These are phyloP conservation scores for Ambrosiella xylebori DNA, from an alignment of 2,329 filamentous ascomycete genomes.

Conservation along the genomic window DNA sequence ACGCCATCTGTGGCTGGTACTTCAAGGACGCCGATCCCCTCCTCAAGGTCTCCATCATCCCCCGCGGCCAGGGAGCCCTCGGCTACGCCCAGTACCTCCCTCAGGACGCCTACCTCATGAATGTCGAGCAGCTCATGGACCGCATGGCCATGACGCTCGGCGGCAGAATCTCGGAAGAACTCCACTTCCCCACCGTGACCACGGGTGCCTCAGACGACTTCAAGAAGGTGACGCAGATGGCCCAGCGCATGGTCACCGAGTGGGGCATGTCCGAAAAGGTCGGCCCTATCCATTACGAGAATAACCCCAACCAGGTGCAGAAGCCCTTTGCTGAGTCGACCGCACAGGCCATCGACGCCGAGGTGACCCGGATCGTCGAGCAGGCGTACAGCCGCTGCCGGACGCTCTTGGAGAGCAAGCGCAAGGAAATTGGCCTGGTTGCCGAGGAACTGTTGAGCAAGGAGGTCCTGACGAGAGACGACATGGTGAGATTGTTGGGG, in stretches of 20 bases:
- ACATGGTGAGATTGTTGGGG: slow-evolving; percentile 78
- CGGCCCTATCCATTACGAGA: slow-evolving; percentile 80
- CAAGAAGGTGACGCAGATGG: slow-evolving; percentile 94
- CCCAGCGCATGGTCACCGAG: slow-evolving; percentile 95
- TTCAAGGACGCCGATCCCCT: slow-evolving; percentile 92
- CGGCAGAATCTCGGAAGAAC: slow-evolving; percentile 83
- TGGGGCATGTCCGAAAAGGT: slow-evolving; percentile 97
- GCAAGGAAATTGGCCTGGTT: slow-evolving; percentile 71
- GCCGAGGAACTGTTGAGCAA: slow-evolving; percentile 86
- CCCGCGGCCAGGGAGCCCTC: slow-evolving; percentile 78
- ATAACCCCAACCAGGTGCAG: slow-evolving; percentile 62
- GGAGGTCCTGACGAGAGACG: slow-evolving; percentile 80
- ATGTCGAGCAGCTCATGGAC: slow-evolving; percentile 88
- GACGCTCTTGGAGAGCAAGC: slow-evolving; percentile 67
- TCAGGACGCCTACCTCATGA: slow-evolving; percentile 88
- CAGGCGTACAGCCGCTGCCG: slow-evolving; percentile 85
- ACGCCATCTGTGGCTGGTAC: slow-evolving; percentile 97
- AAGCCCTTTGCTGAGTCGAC: slow-evolving; percentile 96
- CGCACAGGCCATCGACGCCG: slow-evolving; percentile 75
- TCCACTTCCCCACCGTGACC: slow-evolving; percentile 93
- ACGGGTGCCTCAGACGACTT: slow-evolving; percentile 93
- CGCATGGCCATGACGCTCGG: slow-evolving; percentile 99
- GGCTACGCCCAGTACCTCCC: slow-evolving; percentile 98
- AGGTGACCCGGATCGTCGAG: slow-evolving; percentile 82
- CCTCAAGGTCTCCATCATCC: slow-evolving; percentile 96